phyloP scores from a whole-genome alignment of 768 basidiomycete species.

The Lactarius sp. region DNA sequence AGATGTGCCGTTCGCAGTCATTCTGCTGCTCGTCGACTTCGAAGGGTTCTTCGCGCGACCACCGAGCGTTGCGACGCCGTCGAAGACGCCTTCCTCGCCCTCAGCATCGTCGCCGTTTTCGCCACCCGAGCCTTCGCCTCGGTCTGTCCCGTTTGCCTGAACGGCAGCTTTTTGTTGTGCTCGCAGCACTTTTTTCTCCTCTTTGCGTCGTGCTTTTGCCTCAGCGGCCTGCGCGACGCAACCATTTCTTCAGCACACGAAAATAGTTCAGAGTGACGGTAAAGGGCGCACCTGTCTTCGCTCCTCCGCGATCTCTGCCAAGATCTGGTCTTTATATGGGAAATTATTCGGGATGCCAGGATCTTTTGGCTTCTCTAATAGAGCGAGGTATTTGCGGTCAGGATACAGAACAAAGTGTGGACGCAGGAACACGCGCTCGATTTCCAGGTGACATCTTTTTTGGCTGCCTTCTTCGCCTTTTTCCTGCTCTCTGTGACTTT shows the following conservation, averaged over 20 bases:
- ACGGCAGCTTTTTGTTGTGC: slow-evolving; percentile 27
- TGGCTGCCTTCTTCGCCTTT: slow-evolving; percentile 68
- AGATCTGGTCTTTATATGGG: slow-evolving; percentile 90
- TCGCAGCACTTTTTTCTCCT: slow-evolving; percentile 53
- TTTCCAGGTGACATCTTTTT: slow-evolving; percentile 85
- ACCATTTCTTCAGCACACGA: neutral
- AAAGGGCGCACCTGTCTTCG: slow-evolving; percentile 56
- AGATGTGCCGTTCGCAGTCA: slow-evolving; percentile 24
- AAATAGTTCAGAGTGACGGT: neutral
- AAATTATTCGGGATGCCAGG: slow-evolving; percentile 91
- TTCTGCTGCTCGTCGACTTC: slow-evolving; percentile 23
- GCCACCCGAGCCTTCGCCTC: slow-evolving; percentile 27
- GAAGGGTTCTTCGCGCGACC: slow-evolving; percentile 6
- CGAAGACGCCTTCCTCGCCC: slow-evolving; percentile 34
- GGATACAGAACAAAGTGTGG: slow-evolving; percentile 5
- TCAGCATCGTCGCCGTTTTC: slow-evolving; percentile 31
- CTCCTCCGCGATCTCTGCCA: slow-evolving; percentile 84
- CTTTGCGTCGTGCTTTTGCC: slow-evolving; percentile 64
- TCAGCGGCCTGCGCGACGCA: slow-evolving; percentile 54
- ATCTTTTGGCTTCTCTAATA: slow-evolving; percentile 73
- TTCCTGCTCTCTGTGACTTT: slow-evolving; percentile 73
- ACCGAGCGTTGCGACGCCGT: slow-evolving; percentile 42
- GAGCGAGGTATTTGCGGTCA: slow-evolving; percentile 3
- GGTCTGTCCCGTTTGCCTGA: slow-evolving; percentile 17
- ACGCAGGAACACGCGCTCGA: slow-evolving; percentile 54